These are phyloP conservation scores for Plantago ovata DNA, from an alignment of 257 asterid genomes.

Conservation along the genomic window DNA sequence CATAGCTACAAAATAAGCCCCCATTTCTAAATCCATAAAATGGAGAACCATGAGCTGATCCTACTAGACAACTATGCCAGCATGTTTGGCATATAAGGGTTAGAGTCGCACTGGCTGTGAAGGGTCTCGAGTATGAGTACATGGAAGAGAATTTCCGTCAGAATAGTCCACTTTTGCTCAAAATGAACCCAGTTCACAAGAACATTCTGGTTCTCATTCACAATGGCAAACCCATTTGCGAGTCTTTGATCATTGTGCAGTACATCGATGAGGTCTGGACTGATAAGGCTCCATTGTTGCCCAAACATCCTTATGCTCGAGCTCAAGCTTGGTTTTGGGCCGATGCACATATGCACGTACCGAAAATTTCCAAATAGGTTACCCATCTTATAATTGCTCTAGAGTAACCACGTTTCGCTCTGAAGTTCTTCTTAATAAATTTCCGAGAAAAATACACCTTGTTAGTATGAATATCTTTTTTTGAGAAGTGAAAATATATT, in stretches of 20 bases:
- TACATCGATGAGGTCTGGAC: conserved; percentile 22
- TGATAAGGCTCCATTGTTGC: conserved; percentile 15
- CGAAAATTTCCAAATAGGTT: too few species aligned
- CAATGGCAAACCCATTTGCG: too few species aligned
- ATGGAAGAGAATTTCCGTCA: conserved; percentile 29
- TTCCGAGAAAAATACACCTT: too few species aligned
- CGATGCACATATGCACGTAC: too few species aligned
- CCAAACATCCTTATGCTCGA: conserved; percentile 15
- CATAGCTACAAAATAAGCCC: too few species aligned
- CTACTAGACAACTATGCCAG: conserved; percentile 27
- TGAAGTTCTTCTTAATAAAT: too few species aligned
- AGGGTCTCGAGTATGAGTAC: conserved; percentile 36
- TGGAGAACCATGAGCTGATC: conserved; percentile 25
- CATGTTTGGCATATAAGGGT: conserved; percentile 46
- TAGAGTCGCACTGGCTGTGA: conserved; percentile 43
- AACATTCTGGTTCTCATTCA: conserved; percentile 32
- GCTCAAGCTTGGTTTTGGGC: conserved; percentile 20
- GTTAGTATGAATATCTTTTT: too few species aligned
- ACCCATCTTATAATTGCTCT: too few species aligned
- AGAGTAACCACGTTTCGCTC: too few species aligned
- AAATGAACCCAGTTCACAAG: conserved; percentile 47
- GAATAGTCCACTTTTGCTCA: conserved; percentile 19
- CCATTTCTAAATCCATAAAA: conserved; percentile 1
- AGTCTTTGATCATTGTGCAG: conserved; percentile 13
- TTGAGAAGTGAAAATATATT: too few species aligned